Evolutionary conservation across 164 flowering plant genomes (phyloP).

Genomic region (Santalum album): DNA sequence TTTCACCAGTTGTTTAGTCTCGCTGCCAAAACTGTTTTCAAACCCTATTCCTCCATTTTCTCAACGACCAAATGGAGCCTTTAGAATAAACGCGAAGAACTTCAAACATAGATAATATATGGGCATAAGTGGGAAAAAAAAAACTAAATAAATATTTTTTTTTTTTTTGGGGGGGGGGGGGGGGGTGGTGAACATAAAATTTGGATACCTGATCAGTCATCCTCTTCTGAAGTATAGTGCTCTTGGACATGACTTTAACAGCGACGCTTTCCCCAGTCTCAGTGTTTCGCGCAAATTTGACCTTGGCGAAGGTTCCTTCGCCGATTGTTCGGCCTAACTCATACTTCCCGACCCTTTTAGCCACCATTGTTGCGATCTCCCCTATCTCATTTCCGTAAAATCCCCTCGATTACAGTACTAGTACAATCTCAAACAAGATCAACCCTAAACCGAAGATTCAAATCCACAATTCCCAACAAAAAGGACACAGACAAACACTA

Average conservation of each 20-base stretch:
- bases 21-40: too few species aligned
- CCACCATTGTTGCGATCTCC: conserved; percentile 19
- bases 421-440: neutral
- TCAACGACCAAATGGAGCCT: too few species aligned
- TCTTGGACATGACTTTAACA: conserved; percentile 53
- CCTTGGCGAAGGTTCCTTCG: conserved; percentile 84
- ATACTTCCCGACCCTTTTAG: conserved; percentile 67
- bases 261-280: conserved; percentile 74
- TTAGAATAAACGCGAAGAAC: too few species aligned
- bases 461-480: too few species aligned
- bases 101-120: too few species aligned
- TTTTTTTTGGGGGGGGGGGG: too few species aligned
- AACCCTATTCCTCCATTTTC: too few species aligned
- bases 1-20: too few species aligned
- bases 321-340: conserved; percentile 74
- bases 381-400: conserved; percentile 13
- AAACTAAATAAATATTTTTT: too few species aligned
- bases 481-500: too few species aligned
- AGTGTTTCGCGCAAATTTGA: conserved; percentile 52
- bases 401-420: neutral
- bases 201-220: conserved; percentile 73
- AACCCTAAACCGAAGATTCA: too few species aligned
- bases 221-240: conserved; percentile 56
- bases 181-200: neutral
- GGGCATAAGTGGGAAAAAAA: too few species aligned